Conservation (phyloP, 2,329 filamentous ascomycete species). For the Orbilia quercus region DNA sequence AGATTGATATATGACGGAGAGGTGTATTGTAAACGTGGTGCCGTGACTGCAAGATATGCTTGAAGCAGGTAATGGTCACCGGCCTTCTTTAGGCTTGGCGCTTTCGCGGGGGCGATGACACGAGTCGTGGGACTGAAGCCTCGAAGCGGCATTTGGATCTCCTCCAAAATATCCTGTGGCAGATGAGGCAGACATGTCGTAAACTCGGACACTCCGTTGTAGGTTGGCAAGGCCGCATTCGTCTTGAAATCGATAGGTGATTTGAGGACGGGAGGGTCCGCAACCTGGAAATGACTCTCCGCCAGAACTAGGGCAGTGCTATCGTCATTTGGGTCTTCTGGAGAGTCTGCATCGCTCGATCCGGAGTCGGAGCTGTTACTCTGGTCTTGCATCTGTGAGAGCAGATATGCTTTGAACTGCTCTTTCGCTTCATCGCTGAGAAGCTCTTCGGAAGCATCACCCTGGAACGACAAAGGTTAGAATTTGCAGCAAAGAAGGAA, state of each 20-base stretch:
- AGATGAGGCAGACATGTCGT: slow-evolving; percentile 57
- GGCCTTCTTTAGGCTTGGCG: slow-evolving; percentile 54
- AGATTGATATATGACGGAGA: slow-evolving; percentile 59
- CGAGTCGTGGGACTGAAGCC: slow-evolving; percentile 57
- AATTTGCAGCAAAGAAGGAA: slow-evolving; percentile 13
- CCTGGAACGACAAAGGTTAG: slow-evolving; percentile 7
- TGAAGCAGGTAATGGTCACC: slow-evolving; percentile 58
- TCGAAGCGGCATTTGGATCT: slow-evolving; percentile 55
- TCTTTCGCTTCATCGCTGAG: slow-evolving; percentile 51
- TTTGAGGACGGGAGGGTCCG: slow-evolving; percentile 51
- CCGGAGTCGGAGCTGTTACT: slow-evolving; percentile 39
- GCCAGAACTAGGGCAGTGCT: slow-evolving; percentile 34
- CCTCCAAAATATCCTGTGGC: slow-evolving; percentile 56
- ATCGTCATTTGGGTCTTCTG: slow-evolving; percentile 9
- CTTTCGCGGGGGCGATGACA: slow-evolving; percentile 56
- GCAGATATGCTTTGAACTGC: slow-evolving; percentile 51
- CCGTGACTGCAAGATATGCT: slow-evolving; percentile 58
- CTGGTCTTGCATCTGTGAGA: slow-evolving; percentile 53
- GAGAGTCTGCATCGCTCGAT: slow-evolving; percentile 43
- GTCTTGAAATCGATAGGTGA: slow-evolving; percentile 51
- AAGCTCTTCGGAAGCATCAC: slow-evolving; percentile 32
- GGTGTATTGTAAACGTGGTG: slow-evolving; percentile 58
- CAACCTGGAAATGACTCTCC: slow-evolving; percentile 62
- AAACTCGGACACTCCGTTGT: slow-evolving; percentile 52
- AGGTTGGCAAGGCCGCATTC: slow-evolving; percentile 27